Evolutionary conservation across 129 eudicot species (phyloP).

Genomic region (Gnaphalium uliginosum): DNA sequence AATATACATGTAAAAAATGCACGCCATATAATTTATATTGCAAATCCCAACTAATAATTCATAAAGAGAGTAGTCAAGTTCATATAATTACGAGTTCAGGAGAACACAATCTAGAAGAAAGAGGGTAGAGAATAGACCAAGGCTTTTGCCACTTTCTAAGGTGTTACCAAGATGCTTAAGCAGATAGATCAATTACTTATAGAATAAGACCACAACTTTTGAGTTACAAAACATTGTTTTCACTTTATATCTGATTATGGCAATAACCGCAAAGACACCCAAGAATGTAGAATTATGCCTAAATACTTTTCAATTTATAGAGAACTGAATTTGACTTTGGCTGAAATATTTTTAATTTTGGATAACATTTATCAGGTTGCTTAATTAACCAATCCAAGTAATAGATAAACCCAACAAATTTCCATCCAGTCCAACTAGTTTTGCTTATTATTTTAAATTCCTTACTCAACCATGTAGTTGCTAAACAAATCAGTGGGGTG

Average conservation of each 20-base stretch:
- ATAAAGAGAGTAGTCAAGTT: conserved; percentile 28
- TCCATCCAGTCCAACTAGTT: not conserved
- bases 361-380: not conserved
- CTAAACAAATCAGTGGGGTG: not conserved
- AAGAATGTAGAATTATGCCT: not conserved
- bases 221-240: not conserved
- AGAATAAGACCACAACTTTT: not conserved
- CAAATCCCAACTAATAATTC: not conserved
- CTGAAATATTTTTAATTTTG: no score
- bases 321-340: not conserved
- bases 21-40: not conserved
- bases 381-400: no score
- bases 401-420: not conserved
- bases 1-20: not conserved
- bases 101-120: not conserved
- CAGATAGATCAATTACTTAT: not conserved
- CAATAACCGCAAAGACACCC: not conserved
- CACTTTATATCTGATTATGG: not conserved
- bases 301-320: not conserved
- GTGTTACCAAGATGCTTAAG: not conserved
- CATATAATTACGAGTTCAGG: not conserved
- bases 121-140: not conserved
- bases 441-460: not conserved
- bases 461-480: not conserved
- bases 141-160: conserved; percentile 9